Base-by-base conservation (phyloP, 805 yeast species). In the Candida pseudofarinosa region DNA sequence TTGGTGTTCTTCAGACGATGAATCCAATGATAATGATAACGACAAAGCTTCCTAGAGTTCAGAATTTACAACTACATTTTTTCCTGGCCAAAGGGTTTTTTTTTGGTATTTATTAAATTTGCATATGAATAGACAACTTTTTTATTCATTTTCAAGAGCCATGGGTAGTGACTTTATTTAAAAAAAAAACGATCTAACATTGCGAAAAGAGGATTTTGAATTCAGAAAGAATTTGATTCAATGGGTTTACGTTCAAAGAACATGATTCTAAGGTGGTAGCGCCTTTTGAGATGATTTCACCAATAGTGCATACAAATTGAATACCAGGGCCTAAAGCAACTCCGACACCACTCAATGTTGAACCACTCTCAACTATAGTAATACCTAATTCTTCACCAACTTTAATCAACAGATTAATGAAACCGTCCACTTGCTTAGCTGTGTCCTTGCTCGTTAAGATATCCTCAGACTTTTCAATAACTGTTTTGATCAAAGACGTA, bases 11-110 rank as follows among this genome's bases (percentile, higher is more conserved):
- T n/a, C 80, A 87, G 48, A 74, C 74, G 56, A 85, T 81, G 57
- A 84, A 61, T 42, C 74, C 65, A 47, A 81, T 67, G 30, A 81
- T 65, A n/a, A 69, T 75, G 28, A 74, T 77, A 4, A 83, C 78
- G 39, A 85, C 91, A 34, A n/a, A n/a, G n/a, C n/a, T n/a, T n/a
- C n/a, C n/a, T n/a, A n/a, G n/a, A n/a, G n/a, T n/a, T n/a, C n/a
- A n/a, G n/a, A n/a, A n/a, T n/a, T n/a, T n/a, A n/a, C n/a, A n/a
- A n/a, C n/a, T n/a, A n/a, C n/a, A n/a, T n/a, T n/a, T n/a, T n/a
- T n/a, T n/a, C n/a, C n/a, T n/a, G n/a, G n/a, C n/a, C n/a, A n/a
- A n/a, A n/a, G n/a, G n/a, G n/a, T n/a, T n/a, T n/a, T n/a, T n/a
- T n/a, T n/a, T n/a, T n/a, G n/a, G n/a, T n/a, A n/a, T n/a, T n/a